phyloP scores from a whole-genome alignment of 2,329 filamentous ascomycete species.

The Curvularia spicifera region DNA sequence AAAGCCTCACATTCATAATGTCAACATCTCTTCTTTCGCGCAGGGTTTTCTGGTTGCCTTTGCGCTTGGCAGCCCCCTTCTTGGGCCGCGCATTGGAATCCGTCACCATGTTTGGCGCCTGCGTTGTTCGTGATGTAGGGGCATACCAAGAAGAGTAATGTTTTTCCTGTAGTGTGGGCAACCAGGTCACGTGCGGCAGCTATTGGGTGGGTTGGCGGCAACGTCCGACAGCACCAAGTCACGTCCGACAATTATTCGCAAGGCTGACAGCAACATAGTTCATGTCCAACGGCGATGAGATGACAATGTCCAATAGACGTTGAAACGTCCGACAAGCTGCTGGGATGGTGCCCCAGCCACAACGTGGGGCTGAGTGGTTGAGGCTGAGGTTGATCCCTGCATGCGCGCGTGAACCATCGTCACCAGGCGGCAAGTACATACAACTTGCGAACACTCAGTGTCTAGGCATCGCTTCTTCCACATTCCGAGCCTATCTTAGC shows the following conservation, averaged over 20 bases:
- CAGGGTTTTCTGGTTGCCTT: constrained; percentile 26
- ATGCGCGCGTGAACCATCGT: constrained; percentile 18
- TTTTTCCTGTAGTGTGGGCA: constrained; percentile 16
- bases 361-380: constrained; percentile 26
- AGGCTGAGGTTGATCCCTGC: constrained; percentile 26
- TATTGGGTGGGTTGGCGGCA: not conserved
- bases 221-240: not conserved
- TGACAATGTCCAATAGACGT: not conserved
- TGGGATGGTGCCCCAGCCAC: constrained; percentile 26
- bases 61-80: constrained; percentile 19
- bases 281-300: not conserved
- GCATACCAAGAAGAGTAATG: constrained; percentile 17
- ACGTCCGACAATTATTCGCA: not conserved
- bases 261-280: not conserved
- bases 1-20: constrained; percentile 61
- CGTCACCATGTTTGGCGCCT: constrained; percentile 18
- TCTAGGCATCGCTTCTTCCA: constrained; percentile 6
- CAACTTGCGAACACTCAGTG: constrained; percentile 6
- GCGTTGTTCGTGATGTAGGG: constrained; percentile 5
- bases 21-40: constrained; percentile 57
- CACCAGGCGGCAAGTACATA: constrained; percentile 17
- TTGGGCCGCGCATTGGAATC: constrained; percentile 21
- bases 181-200: not conserved
- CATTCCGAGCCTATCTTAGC: constrained; percentile 5
- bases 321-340: not conserved